Percentiles rank a stretch among this genome's conserved stretches.
Conservation (phyloP, 257 asterid genomes). For the Solanum sejunctum region DNA sequence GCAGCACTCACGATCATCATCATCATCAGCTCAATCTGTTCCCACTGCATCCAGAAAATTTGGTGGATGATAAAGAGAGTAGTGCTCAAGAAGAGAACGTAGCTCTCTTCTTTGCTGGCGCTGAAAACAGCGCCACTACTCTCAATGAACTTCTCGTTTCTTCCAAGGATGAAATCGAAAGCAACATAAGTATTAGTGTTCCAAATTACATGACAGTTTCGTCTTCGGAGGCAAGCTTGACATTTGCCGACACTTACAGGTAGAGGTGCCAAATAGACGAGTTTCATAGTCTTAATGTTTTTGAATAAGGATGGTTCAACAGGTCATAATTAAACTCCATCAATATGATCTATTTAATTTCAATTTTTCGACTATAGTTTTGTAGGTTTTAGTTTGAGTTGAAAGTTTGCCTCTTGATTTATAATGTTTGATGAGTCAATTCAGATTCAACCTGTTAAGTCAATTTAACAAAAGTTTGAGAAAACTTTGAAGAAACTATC, state of each 20-base stretch:
- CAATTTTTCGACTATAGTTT: not conserved
- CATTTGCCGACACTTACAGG: conserved; percentile 26
- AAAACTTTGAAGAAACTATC: too few species aligned
- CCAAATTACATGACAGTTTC: conserved; percentile 4
- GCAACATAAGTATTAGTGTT: not conserved
- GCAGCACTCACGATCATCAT: not conserved
- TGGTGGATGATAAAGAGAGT: conserved; percentile 21
- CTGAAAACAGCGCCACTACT: conserved; percentile 56
- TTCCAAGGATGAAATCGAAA: not conserved
- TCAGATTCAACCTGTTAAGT: not conserved
- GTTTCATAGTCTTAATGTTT: not conserved
- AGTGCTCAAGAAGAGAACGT: conserved; percentile 51
- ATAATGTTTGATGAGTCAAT: not conserved
- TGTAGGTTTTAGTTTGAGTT: not conserved
- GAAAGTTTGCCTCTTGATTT: not conserved
- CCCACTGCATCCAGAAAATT: conserved; percentile 41
- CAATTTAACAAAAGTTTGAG: too few species aligned
- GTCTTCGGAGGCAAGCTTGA: conserved; percentile 31
- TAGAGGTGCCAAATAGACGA: not conserved
- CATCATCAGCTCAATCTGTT: conserved; percentile 26
- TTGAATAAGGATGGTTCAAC: not conserved
- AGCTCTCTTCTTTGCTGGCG: conserved; percentile 53
- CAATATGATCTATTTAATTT: not conserved
- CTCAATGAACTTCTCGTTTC: conserved; percentile 50
- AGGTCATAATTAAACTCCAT: not conserved